Evolutionary conservation across 805 yeast species (phyloP).

Genomic region (Pichia scutulata): DNA sequence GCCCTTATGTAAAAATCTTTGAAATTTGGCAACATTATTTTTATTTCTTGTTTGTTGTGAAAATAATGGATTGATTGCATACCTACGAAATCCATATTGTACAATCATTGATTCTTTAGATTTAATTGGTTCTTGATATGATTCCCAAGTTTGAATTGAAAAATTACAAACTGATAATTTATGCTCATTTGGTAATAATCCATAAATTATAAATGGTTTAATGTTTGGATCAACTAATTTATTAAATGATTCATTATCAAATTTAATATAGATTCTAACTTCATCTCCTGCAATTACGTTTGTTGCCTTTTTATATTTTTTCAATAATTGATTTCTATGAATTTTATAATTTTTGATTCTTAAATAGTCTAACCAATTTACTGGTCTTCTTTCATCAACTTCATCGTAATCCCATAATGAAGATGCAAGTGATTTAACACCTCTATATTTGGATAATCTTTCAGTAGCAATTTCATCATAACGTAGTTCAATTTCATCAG

Average conservation of each 20-base stretch:
- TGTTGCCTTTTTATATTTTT: conserved; percentile 45
- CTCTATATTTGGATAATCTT: conserved; percentile 72
- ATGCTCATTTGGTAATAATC: conserved; percentile 79
- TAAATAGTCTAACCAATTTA: conserved; percentile 67
- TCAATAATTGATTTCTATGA: conserved; percentile 58
- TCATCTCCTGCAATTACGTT: conserved; percentile 56
- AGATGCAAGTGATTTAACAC: conserved; percentile 72
- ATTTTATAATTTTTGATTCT: conserved; percentile 72
- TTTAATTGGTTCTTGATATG: conserved; percentile 75
- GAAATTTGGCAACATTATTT: conserved; percentile 82
- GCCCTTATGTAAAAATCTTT: conserved; percentile 77
- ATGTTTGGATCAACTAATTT: conserved; percentile 36
- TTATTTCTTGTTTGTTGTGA: conserved; percentile 69
- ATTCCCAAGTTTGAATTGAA: conserved; percentile 83
- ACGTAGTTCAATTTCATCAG: conserved; percentile 85
- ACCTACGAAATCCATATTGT: conserved; percentile 91
- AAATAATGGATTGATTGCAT: conserved; percentile 73
- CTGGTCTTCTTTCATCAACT: conserved; percentile 61
- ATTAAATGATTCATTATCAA: conserved; percentile 42
- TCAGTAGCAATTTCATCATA: conserved; percentile 74
- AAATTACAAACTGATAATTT: conserved; percentile 77
- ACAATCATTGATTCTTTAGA: conserved; percentile 75
- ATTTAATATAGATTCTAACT: conserved; percentile 51
- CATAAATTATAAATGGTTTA: conserved; percentile 58
- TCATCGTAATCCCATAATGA: conserved; percentile 88